Evolutionary conservation across 768 basidiomycete species (phyloP).

Genomic region (Tricholoma bakamatsutake): DNA sequence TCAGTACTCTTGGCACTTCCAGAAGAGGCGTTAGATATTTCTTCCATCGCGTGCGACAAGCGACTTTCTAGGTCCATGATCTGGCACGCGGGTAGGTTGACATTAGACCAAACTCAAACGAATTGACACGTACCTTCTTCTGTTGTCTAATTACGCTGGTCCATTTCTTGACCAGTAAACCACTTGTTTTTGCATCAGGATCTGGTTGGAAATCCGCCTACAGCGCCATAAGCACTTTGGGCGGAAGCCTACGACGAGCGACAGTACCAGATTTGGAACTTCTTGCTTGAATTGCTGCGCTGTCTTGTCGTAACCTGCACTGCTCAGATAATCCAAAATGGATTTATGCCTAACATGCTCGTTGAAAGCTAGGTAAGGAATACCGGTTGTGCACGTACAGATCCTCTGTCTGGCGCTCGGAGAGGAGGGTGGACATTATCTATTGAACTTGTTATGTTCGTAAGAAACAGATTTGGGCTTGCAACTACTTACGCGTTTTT

Average conservation of each 20-base stretch:
- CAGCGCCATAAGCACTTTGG: constrained; percentile 1
- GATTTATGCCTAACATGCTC: constrained; percentile 24
- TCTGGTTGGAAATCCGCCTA: constrained; percentile 25
- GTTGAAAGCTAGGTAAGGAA: background rate
- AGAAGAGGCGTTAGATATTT: constrained; percentile 4
- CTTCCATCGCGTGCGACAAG: constrained; percentile 40
- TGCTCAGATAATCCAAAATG: constrained; percentile 32
- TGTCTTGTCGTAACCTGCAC: constrained; percentile 28
- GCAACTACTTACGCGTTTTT: too few relatives aligned
- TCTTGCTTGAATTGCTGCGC: constrained; percentile 27
- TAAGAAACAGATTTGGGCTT: background rate
- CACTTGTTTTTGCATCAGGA: constrained; percentile 23
- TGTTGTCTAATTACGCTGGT: constrained; percentile 76
- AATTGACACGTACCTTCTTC: constrained; percentile 54
- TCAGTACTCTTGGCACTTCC: constrained; percentile 7
- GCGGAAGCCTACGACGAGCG: background rate
- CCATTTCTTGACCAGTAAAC: constrained; percentile 80
- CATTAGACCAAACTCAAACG: background rate
- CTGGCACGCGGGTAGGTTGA: constrained; percentile 21
- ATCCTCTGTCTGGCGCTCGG: constrained; percentile 11
- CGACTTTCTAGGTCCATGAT: constrained; percentile 58
- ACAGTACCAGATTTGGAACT: constrained; percentile 12
- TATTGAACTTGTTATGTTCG: background rate
- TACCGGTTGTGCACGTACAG: constrained; percentile 4
- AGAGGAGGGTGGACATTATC: constrained; percentile 7